A percentile compares a stretch with the other conserved stretches of the same genome.
Conservation (phyloP, 169 alveolate genomes). For the Plasmodium fragile region DNA sequence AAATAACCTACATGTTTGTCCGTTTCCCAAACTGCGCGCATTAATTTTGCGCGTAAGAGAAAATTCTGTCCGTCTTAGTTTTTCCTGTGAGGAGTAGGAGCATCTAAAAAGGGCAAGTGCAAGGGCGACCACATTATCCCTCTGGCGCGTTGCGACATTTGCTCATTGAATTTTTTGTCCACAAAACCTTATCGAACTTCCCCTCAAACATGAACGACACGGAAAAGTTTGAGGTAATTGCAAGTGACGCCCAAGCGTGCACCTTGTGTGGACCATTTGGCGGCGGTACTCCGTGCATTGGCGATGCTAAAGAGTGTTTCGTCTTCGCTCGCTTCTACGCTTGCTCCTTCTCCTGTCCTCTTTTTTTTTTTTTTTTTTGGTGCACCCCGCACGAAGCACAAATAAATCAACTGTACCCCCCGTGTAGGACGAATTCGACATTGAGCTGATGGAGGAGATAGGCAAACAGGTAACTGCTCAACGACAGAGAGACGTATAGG, state of each 20-base stretch:
- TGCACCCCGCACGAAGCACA: not conserved
- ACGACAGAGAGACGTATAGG: not conserved
- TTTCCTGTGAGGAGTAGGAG: not conserved
- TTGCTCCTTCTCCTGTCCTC: not conserved
- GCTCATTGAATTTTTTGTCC: not conserved
- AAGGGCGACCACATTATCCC: not conserved
- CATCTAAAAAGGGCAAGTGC: not conserved
- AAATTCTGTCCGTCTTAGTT: not conserved
- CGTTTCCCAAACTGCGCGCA: not conserved
- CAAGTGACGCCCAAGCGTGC: not conserved
- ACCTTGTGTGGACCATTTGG: not conserved
- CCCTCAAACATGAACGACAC: constrained; percentile 36
- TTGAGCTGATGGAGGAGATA: constrained; percentile 82
- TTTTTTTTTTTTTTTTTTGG: too few species aligned
- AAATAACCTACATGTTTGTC: not conserved
- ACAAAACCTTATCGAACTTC: not conserved
- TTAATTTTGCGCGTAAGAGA: not conserved
- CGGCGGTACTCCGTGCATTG: not conserved
- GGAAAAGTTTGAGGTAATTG: constrained; percentile 64
- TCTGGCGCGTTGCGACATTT: not conserved
- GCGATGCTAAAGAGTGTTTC: not conserved
- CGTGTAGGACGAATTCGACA: constrained; percentile 79
- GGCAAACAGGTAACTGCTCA: constrained; percentile 74
- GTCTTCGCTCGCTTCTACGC: not conserved
- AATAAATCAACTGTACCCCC: not conserved